Percentiles rank a stretch among this genome's conserved stretches.
phyloP scores from a whole-genome alignment of 139 green algal species.

The Chlorella ohadii region DNA sequence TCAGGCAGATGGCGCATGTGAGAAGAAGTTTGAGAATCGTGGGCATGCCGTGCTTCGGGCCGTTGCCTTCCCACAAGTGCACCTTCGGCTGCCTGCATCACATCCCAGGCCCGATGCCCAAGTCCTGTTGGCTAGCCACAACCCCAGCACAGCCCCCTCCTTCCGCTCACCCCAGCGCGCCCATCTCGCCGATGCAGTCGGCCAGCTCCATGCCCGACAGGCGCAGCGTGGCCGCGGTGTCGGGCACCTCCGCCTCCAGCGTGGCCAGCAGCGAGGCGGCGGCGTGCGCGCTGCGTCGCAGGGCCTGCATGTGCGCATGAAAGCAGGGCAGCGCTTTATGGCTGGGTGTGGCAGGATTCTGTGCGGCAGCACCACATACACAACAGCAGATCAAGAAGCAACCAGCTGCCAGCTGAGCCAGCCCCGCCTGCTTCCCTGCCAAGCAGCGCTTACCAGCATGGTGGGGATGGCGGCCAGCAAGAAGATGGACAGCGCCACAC shows the following conservation, averaged over 20 bases:
- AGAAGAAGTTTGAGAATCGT: too few species aligned
- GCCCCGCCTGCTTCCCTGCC: too few species aligned
- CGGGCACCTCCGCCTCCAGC: conserved; percentile 49
- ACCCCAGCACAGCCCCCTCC: too few species aligned
- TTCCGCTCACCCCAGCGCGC: conserved; percentile 34
- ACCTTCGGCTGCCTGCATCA: too few species aligned
- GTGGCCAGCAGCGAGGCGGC: conserved; percentile 29
- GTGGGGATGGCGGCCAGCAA: conserved; percentile 44
- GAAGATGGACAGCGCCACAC: conserved; percentile 31
- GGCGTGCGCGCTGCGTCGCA: conserved; percentile 35
- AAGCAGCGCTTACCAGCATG: conserved; percentile 35
- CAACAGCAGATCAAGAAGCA: background rate
- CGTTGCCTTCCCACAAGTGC: too few species aligned
- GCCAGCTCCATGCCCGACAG: conserved; percentile 59
- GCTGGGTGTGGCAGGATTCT: background rate
- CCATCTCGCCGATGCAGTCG: conserved; percentile 55
- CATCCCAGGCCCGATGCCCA: too few species aligned
- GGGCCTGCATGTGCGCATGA: conserved; percentile 15
- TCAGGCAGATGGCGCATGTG: too few species aligned
- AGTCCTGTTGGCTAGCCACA: too few species aligned
- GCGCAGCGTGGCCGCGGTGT: conserved; percentile 53
- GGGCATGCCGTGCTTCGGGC: too few species aligned
- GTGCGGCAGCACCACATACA: background rate
- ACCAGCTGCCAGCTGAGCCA: too few species aligned
- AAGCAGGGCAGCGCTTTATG: background rate